Evolutionary conservation across 257 asterid species (phyloP).

Genomic region (Prunella vulgaris): DNA sequence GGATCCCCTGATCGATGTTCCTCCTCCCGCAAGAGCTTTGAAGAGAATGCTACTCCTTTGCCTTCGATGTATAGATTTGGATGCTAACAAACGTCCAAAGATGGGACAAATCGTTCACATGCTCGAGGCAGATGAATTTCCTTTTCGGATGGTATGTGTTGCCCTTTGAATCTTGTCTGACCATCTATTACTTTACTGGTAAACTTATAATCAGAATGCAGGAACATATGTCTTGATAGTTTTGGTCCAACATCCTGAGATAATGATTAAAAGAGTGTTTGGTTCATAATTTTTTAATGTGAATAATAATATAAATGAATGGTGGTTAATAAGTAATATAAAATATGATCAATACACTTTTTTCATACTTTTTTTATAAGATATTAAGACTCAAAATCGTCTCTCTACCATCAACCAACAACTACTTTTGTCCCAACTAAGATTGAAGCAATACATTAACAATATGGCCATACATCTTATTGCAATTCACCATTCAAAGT

Average conservation of each 20-base stretch:
- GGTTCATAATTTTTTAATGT: too few relatives aligned
- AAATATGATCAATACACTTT: too few relatives aligned
- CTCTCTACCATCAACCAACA: too few relatives aligned
- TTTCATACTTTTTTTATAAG: too few relatives aligned
- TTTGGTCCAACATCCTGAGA: background rate
- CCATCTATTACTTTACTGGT: background rate
- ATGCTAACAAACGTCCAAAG: constrained; percentile 89
- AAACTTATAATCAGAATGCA: background rate
- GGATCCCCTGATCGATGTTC: constrained; percentile 65
- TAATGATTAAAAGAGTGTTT: background rate
- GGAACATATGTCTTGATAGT: background rate
- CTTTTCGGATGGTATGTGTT: constrained; percentile 63
- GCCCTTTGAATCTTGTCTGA: background rate
- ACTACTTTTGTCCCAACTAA: too few relatives aligned
- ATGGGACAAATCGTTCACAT: constrained; percentile 97
- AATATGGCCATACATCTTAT: too few relatives aligned
- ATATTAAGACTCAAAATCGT: too few relatives aligned
- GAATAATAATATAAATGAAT: too few relatives aligned
- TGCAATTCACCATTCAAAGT: too few relatives aligned
- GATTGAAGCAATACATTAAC: too few relatives aligned
- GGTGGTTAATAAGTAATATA: too few relatives aligned
- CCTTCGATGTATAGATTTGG: constrained; percentile 87
- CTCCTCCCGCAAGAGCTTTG: constrained; percentile 75
- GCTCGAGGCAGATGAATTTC: constrained; percentile 95
- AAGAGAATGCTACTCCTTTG: constrained; percentile 75